Evolutionary conservation across 495 filamentous ascomycete species (phyloP), one percentile per base, ranked within the genome.

Genomic region (Penicillium daleae): DNA sequence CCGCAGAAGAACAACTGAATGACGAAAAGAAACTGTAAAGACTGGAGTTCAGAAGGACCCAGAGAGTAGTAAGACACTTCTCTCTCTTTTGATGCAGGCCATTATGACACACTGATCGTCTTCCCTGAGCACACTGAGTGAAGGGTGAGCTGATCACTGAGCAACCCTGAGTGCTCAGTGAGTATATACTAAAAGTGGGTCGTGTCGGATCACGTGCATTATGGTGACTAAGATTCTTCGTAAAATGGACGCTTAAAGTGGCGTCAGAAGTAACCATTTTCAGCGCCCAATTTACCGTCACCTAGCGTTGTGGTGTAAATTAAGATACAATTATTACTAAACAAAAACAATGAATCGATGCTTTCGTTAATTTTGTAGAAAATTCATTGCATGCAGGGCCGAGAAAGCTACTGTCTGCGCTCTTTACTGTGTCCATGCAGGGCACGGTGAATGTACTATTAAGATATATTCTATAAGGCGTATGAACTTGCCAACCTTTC

Each of bases 121-220:
- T 53, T 13, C 48, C 35, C 48, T 61, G 49, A 61, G 48, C 32
- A 37, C n/a, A n/a, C n/a, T n/a, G n/a, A n/a, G n/a, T n/a, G n/a
- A n/a, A n/a, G n/a, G n/a, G n/a, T n/a, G n/a, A 61, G 59, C 50
- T 54, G 24, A 61, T 61, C 51, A 26, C 59, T 61, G 26, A 61
- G 59, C 50, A 61, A 51, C 55, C 49, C 35, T 50, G 53, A 62
- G 53, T 46, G 21, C 61, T 51, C 53, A 59, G 55, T 40, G 37
- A 57, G 51, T n/a, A 52, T 40, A 40, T 17, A 40, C 37, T 40
- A 40, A 40, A 40, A n/a, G 37, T n/a, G 17, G 37, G 37, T 6
- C 37, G 15, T 40, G 15, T 40, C 6, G 37, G 37, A 40, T 40
- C 37, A 40, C 37, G 37, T 40, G 4, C 37, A 17, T n/a, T 40